Conservation (phyloP, 345 rosid species). For the Citrus inodora region DNA sequence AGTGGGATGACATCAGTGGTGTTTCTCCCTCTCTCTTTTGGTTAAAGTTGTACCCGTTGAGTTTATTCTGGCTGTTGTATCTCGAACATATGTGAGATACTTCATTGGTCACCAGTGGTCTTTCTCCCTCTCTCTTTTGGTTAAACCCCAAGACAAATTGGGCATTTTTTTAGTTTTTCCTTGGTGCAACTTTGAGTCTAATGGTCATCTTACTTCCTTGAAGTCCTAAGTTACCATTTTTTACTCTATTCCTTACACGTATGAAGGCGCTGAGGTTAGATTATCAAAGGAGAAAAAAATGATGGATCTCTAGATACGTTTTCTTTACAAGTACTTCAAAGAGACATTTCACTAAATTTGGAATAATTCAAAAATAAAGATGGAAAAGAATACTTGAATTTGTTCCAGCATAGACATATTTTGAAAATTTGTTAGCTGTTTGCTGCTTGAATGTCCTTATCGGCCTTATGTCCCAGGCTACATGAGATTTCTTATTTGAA, state of each 20-base stretch:
- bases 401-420: background rate
- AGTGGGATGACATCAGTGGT: background rate
- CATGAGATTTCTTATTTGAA: background rate
- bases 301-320: background rate
- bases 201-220: background rate
- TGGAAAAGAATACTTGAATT: background rate
- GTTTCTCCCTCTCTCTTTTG: background rate
- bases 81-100: background rate
- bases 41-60: background rate
- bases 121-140: background rate
- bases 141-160: background rate
- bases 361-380: background rate
- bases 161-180: background rate
- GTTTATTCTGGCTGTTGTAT: background rate
- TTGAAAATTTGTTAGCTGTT: background rate
- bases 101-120: background rate
- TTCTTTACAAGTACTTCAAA: background rate
- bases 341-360: background rate
- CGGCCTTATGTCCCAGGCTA: background rate
- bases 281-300: background rate
- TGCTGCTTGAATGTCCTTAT: background rate
- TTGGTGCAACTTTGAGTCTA: background rate
- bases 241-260: background rate
- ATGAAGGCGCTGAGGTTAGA: background rate
- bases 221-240: background rate